These are phyloP conservation scores for Fomitiporia mediterranea DNA, from an alignment of 1,284 basidiomycete genomes.

Conservation along the genomic window DNA sequence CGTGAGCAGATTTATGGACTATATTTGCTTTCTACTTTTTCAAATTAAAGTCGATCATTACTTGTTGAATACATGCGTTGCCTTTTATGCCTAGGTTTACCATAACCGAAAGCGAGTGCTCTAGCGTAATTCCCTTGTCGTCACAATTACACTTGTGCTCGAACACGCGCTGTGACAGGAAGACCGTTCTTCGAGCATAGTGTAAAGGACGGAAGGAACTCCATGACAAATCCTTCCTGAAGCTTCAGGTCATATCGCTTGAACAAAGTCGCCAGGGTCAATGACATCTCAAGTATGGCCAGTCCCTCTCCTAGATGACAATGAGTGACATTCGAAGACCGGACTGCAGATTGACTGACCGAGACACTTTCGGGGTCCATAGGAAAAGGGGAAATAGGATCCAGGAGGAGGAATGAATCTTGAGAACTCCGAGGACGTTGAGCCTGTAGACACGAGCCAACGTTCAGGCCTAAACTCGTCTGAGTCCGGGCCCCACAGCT, in stretches of 20 bases:
- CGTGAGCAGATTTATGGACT: no score
- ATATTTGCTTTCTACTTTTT: no score
- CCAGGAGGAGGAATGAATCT: background rate
- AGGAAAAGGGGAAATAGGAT: constrained; percentile 1
- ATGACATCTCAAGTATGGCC: background rate
- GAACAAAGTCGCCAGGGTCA: background rate
- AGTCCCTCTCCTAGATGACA: background rate
- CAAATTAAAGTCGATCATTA: no score
- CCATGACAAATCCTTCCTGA: background rate
- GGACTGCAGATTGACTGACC: background rate
- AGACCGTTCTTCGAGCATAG: background rate
- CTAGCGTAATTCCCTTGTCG: no score
- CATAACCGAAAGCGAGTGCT: no score
- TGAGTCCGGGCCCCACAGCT: background rate
- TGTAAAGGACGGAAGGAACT: background rate
- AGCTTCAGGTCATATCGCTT: background rate
- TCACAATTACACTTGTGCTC: no score
- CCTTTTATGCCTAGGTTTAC: no score
- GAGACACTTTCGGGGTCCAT: background rate
- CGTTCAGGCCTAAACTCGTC: constrained; percentile 5
- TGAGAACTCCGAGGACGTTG: background rate
- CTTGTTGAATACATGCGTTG: no score
- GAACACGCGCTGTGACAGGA: background rate
- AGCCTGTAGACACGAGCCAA: background rate
- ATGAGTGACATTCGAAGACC: background rate